These are phyloP conservation scores for Angomonas desouzai DNA, from an alignment of 208 protist genomes.

Conservation along the genomic window DNA sequence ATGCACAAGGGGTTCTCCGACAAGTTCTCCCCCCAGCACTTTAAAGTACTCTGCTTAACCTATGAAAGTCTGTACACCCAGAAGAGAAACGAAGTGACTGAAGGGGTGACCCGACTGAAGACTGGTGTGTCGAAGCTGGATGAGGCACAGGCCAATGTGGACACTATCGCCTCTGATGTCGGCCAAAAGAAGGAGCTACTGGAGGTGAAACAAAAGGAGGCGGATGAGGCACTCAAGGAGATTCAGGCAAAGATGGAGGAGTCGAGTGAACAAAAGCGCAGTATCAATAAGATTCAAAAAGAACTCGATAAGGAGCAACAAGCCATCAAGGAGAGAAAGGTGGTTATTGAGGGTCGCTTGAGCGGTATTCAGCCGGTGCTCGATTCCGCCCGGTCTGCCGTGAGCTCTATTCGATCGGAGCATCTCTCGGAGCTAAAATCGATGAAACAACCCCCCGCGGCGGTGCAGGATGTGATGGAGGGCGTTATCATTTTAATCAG, in stretches of 20 bases:
- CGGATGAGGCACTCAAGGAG: slow-evolving; percentile 93
- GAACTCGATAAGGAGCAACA: slow-evolving; percentile 91
- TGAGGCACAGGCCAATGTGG: slow-evolving; percentile 93
- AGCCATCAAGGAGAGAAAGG: slow-evolving; percentile 83
- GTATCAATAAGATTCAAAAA: slow-evolving; percentile 93
- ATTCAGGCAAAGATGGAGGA: slow-evolving; percentile 96
- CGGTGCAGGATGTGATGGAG: slow-evolving; percentile 95
- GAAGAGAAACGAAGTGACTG: slow-evolving; percentile 71
- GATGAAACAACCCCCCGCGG: slow-evolving; percentile 93
- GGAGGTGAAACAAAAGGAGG: slow-evolving; percentile 92
- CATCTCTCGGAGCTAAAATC: slow-evolving; percentile 96
- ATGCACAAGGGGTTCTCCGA: slow-evolving; percentile 73
- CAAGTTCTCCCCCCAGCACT: slow-evolving; percentile 89
- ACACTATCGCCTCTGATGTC: slow-evolving; percentile 91
- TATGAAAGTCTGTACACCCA: slow-evolving; percentile 82
- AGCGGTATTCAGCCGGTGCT: slow-evolving; percentile 94
- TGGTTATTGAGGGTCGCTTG: slow-evolving; percentile 92
- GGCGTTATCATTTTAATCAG: slow-evolving; percentile 95
- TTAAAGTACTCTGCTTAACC: slow-evolving; percentile 88
- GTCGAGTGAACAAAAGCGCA: slow-evolving; percentile 88
- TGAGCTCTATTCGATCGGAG: slow-evolving; percentile 91
- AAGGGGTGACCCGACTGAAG: slow-evolving; percentile 74
- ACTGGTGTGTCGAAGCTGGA: slow-evolving; percentile 94
- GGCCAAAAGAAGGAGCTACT: slow-evolving; percentile 85
- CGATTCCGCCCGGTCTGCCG: slow-evolving; percentile 90